phyloP scores from a whole-genome alignment of 202 grass and related monocot genomes.

The Alloteropsis angusta region DNA sequence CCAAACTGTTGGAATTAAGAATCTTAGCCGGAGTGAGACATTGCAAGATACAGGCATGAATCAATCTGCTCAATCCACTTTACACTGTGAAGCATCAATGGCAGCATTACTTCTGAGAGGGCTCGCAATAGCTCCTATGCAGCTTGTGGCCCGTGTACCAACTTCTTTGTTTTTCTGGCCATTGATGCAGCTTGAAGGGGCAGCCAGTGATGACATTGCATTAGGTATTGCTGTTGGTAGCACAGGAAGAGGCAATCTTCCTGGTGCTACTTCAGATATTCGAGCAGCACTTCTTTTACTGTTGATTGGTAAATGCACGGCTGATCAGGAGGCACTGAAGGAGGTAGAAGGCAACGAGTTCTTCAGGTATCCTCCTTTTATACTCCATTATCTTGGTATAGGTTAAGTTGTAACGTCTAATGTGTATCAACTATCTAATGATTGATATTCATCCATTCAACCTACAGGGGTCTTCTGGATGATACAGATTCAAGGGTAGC shows the following conservation, averaged over 20 bases:
- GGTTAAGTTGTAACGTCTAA: background rate
- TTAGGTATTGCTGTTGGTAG: slow-evolving; percentile 95
- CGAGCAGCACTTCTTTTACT: slow-evolving; percentile 86
- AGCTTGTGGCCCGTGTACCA: slow-evolving; percentile 78
- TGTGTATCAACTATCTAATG: slow-evolving; percentile 10
- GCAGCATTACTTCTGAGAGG: slow-evolving; percentile 84
- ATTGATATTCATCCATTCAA: slow-evolving; percentile 2
- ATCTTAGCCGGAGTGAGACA: slow-evolving; percentile 34
- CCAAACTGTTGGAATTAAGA: slow-evolving; percentile 38
- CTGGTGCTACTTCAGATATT: slow-evolving; percentile 97
- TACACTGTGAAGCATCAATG: slow-evolving; percentile 65
- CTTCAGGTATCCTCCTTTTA: slow-evolving; percentile 58
- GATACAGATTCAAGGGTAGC: slow-evolving; percentile 97
- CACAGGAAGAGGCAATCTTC: slow-evolving; percentile 94
- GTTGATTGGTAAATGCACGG: slow-evolving; percentile 95
- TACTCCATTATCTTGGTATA: background rate
- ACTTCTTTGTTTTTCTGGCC: slow-evolving; percentile 95
- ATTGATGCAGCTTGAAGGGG: slow-evolving; percentile 92
- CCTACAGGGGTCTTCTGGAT: slow-evolving; percentile 77
- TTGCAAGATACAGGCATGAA: slow-evolving; percentile 34
- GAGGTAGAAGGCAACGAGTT: slow-evolving; percentile 98
- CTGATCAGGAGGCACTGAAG: slow-evolving; percentile 76
- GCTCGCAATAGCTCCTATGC: slow-evolving; percentile 80
- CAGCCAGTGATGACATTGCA: slow-evolving; percentile 95
- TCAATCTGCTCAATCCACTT: slow-evolving; percentile 35